Evolutionary conservation across 768 basidiomycete genomes (phyloP).

Genomic region (Boletellus ananiceps): DNA sequence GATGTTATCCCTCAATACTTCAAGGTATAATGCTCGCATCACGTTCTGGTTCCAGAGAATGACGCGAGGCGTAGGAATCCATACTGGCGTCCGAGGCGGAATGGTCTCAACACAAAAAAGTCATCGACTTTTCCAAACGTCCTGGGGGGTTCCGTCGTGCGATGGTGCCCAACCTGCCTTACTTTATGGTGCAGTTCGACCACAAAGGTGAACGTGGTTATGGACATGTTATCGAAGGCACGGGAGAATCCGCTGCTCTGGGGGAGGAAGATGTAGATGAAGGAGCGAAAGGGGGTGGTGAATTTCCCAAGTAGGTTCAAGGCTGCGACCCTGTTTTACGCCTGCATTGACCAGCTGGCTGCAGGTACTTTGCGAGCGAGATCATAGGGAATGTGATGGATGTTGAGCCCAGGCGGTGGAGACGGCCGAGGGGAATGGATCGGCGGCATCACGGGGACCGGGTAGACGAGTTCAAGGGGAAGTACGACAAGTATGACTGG

Average conservation of each 20-base stretch:
- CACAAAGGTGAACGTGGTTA: conserved; percentile 97
- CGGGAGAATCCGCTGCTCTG: conserved; percentile 54
- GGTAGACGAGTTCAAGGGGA: conserved; percentile 62
- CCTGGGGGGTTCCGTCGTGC: conserved; percentile 92
- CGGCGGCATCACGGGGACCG: conserved; percentile 64
- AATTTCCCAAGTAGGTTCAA: conserved; percentile 72
- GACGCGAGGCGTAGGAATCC: conserved; percentile 60
- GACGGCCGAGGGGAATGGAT: conserved; percentile 73
- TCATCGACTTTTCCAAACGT: conserved; percentile 87
- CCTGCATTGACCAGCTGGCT: conserved; percentile 5
- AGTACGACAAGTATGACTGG: conserved; percentile 80
- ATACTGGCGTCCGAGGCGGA: conserved; percentile 90
- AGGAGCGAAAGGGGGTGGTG: conserved; percentile 86
- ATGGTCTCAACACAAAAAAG: conserved; percentile 97
- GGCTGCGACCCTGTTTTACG: background rate
- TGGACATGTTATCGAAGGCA: conserved; percentile 96
- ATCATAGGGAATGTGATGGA: conserved; percentile 92
- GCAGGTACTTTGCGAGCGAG: conserved; percentile 90
- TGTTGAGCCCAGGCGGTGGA: conserved; percentile 82
- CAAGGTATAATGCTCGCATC: conserved; percentile 46
- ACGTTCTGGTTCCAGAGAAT: conserved; percentile 2
- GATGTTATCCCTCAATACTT: conserved; percentile 91
- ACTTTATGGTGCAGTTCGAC: conserved; percentile 99
- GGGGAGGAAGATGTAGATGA: conserved; percentile 72
- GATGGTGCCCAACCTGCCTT: conserved; percentile 95